phyloP scores from a whole-genome alignment of 169 alveolate species.

The Cardiosporidium cionae region DNA sequence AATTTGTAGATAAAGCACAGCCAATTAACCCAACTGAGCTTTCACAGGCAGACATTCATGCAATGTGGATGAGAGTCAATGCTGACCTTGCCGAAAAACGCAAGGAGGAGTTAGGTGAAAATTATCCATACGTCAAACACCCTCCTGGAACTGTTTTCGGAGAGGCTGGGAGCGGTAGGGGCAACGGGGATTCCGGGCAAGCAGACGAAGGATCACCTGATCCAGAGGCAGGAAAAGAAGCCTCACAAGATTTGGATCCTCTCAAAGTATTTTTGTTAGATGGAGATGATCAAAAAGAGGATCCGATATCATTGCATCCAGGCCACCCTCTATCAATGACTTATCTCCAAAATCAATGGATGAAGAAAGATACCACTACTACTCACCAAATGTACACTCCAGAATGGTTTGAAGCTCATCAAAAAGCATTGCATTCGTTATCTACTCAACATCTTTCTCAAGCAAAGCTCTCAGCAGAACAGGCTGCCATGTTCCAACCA shows the following conservation, averaged over 20 bases:
- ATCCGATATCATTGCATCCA: conserved; percentile 44
- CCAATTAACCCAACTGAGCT: conserved; percentile 69
- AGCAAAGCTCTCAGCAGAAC: conserved; percentile 51
- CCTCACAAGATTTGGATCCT: conserved; percentile 39
- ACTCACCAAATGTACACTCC: conserved; percentile 60
- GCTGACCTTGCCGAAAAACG: conserved; percentile 55
- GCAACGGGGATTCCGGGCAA: conserved; percentile 11
- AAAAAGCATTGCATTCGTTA: conserved; percentile 50
- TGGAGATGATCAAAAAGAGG: no score
- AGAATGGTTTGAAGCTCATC: conserved; percentile 55
- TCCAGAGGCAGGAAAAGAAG: conserved; percentile 7
- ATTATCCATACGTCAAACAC: conserved; percentile 35
- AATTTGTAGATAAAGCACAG: conserved; percentile 58
- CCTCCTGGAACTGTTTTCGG: conserved; percentile 40
- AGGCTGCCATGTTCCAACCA: conserved; percentile 40
- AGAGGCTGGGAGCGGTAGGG: conserved; percentile 31
- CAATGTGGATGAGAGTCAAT: conserved; percentile 77
- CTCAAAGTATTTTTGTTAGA: no score
- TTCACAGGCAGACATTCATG: conserved; percentile 72
- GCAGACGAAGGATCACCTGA: conserved; percentile 18
- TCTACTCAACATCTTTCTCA: conserved; percentile 53
- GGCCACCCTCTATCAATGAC: conserved; percentile 61
- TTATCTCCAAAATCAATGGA: conserved; percentile 55
- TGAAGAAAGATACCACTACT: conserved; percentile 45
- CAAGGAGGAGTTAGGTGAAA: conserved; percentile 37